Conservation (phyloP, 768 basidiomycete species). For the Phlebiopsis gigantea region DNA sequence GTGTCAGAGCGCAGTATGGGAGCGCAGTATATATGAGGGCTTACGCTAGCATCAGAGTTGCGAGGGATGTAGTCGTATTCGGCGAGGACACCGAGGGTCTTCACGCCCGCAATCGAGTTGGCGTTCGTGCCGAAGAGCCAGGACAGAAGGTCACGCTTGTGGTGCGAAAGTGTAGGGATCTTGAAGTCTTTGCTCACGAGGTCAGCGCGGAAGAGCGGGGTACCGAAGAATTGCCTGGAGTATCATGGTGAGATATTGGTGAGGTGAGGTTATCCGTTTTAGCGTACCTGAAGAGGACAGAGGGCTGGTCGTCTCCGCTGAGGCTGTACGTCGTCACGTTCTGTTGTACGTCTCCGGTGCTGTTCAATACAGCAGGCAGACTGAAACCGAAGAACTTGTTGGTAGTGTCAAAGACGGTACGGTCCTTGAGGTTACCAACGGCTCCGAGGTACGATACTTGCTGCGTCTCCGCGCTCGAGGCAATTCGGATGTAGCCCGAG, state of each 20-base stretch:
- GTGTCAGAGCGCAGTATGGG: not conserved
- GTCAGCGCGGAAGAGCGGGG: conserved; percentile 40
- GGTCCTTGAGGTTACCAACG: conserved; percentile 35
- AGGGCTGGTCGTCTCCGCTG: conserved; percentile 34
- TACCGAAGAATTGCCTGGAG: conserved; percentile 42
- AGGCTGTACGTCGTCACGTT: conserved; percentile 43
- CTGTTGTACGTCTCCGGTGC: conserved; percentile 38
- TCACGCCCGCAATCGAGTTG: conserved; percentile 33
- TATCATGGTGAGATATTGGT: not conserved
- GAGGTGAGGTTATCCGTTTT: no score
- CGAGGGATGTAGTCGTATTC: conserved; percentile 43
- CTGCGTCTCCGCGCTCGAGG: conserved; percentile 28
- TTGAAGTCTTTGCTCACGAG: conserved; percentile 40
- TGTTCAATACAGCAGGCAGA: conserved; percentile 37
- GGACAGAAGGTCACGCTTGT: conserved; percentile 27
- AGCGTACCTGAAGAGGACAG: conserved; percentile 16
- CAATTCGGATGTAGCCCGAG: conserved; percentile 47
- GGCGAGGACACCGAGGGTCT: conserved; percentile 41
- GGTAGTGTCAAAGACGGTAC: conserved; percentile 47
- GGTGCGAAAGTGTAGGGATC: conserved; percentile 31
- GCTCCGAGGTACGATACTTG: conserved; percentile 44
- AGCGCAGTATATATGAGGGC: not conserved
- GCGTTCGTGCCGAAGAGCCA: conserved; percentile 30
- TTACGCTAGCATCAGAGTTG: conserved; percentile 31
- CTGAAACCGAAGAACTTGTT: conserved; percentile 37